Base-by-base conservation (phyloP, 1,284 basidiomycete genomes). In the Tremellales sp. region DNA sequence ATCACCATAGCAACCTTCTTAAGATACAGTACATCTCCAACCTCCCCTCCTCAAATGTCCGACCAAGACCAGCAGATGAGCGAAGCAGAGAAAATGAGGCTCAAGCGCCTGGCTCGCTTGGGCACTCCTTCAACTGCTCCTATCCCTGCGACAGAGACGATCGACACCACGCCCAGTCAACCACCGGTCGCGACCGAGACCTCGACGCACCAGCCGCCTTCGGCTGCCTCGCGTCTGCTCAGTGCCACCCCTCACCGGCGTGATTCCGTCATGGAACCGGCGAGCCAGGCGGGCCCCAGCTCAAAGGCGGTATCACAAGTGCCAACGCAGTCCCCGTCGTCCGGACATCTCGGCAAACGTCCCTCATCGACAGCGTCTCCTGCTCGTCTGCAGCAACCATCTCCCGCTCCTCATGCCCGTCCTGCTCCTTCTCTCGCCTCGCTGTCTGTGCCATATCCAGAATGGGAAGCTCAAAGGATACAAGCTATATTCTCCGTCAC, bases 401-500 rank as follows among this genome's bases (percentile, higher is more conserved):
- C 49, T 7, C 17, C 40, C 10, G 40, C 22, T 31, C n/a, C 13
- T 17, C 22, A 22, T 26, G 10, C 42, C 41, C 1, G 24, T 12
- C 4, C 25, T 3, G n/a, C 29, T 8, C 8, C 10, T 10, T n/a
- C 29, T 8, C n/a, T n/a, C n/a, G 10, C 45, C 4, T 25, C 31
- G 40, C 56, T 58, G 22, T 40, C 43, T 1, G 23, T 61, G 6
- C 55, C 88, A 31, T 81, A 88, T 66, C 61, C 82, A 10, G 68
- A 72, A 26, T 96, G 91, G 91, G 86, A 88, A 74, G 77, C 84
- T 49, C 80, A 83, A 33, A 82, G 81, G 11, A 78, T 92, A 13
- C 78, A 79, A 0, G 74, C 75, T 27, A 78, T 92, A 39, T 80
- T 96, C 64, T 83, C 84, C 54, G 83, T 88, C 5, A 93, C 91